phyloP scores from a whole-genome alignment of 805 yeast species.

The Limtongia smithiae region DNA sequence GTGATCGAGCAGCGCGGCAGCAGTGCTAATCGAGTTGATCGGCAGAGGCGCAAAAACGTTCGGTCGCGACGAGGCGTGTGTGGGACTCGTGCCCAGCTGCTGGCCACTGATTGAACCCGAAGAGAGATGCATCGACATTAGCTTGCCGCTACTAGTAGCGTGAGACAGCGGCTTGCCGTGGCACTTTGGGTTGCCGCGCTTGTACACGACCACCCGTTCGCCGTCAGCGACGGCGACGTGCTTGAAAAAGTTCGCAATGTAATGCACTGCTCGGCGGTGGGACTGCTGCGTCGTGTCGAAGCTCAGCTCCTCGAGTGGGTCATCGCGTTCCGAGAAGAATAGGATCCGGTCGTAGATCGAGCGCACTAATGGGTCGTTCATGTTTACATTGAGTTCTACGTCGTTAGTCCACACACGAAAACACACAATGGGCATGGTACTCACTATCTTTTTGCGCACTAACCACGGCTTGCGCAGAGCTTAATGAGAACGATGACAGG shows the following conservation, averaged over 20 bases:
- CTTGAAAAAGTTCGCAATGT: slow-evolving; percentile 11
- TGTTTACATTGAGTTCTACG: slow-evolving; percentile 15
- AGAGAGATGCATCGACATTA: too few relatives aligned
- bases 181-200: slow-evolving; percentile 14
- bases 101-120: too few relatives aligned
- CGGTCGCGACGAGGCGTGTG: too few relatives aligned
- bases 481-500: slow-evolving; percentile 1
- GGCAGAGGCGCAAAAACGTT: slow-evolving; percentile 1
- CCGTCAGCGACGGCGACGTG: slow-evolving; percentile 14
- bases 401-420: neutral
- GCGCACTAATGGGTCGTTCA: slow-evolving; percentile 17
- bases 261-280: slow-evolving; percentile 13
- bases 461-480: slow-evolving; percentile 14
- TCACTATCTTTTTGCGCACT: slow-evolving; percentile 14
- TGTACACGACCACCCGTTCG: slow-evolving; percentile 10
- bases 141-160: too few relatives aligned
- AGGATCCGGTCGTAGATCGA: slow-evolving; percentile 14
- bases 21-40: slow-evolving; percentile 7
- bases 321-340: slow-evolving; percentile 16
- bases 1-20: slow-evolving; percentile 17
- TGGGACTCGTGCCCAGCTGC: too few relatives aligned
- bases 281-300: slow-evolving; percentile 13
- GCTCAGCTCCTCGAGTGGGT: slow-evolving; percentile 15
- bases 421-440: neutral
- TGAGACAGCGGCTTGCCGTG: slow-evolving; percentile 2